These are phyloP conservation scores for Vigna nakashimae DNA, from an alignment of 306 rosid genomes.

Conservation along the genomic window DNA sequence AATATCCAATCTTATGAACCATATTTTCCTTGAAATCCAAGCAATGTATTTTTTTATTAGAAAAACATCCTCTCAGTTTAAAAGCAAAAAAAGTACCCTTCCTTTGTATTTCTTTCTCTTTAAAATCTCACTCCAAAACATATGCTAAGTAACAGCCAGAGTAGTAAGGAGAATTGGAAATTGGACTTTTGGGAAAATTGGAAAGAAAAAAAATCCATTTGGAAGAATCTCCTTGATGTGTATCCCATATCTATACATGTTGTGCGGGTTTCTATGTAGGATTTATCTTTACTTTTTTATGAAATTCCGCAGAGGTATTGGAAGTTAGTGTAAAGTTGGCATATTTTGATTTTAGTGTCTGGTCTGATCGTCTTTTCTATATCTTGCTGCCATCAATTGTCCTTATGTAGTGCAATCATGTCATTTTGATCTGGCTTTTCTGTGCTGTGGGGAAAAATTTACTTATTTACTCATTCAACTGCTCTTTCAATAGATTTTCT, in stretches of 20 bases:
- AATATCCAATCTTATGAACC: background rate
- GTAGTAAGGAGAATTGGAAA: too few relatives aligned
- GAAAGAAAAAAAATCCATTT: too few relatives aligned
- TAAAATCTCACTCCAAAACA: too few relatives aligned
- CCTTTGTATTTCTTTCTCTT: too few relatives aligned
- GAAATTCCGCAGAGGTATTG: background rate
- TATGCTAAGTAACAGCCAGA: too few relatives aligned
- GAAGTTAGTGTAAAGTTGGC: slow-evolving; percentile 10
- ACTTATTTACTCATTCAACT: slow-evolving; percentile 13
- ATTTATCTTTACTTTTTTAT: slow-evolving; percentile 2
- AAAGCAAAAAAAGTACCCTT: too few relatives aligned
- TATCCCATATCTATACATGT: too few relatives aligned
- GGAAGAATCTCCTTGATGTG: too few relatives aligned
- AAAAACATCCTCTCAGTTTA: background rate
- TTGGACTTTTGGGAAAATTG: too few relatives aligned
- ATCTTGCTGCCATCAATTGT: background rate
- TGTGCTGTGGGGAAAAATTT: background rate
- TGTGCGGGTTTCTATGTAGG: background rate
- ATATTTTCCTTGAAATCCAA: slow-evolving; percentile 2
- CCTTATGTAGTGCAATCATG: background rate
- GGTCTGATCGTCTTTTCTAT: background rate
- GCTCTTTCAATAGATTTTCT: background rate
- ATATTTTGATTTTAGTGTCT: slow-evolving; percentile 5
- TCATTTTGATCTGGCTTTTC: background rate
- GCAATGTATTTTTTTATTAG: background rate